Base-by-base conservation (phyloP, 2,329 filamentous ascomycete genomes). In the Fusarium sp. region DNA sequence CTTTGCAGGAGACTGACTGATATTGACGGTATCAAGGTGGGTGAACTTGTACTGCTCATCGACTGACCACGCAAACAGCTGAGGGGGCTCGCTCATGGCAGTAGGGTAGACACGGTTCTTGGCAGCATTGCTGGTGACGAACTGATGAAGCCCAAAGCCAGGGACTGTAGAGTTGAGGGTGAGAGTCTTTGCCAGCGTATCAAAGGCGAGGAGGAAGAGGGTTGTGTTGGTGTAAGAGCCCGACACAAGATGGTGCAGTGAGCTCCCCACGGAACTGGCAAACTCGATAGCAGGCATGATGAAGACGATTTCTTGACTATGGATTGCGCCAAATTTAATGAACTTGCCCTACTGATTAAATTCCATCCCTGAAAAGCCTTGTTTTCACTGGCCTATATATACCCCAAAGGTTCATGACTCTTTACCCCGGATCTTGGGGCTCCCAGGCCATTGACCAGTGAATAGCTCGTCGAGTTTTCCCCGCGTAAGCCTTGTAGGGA, bases 211-310 rank as follows among this genome's bases (percentile, higher is more conserved):
- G 11, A 53, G 53, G 6, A 56, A 56, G 0, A 56, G 47, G 5
- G 53, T 56, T 7, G 20, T 56, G 37, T 53, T 56, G 14, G 53
- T 53, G 15, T 43, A 56, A 15, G 53, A 56, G 5, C 53, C 53
- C 6, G 53, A 32, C 28, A 52, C 22, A 13, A 56, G 28, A 15
- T 56, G 53, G 20, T 56, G 53, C 15, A 56, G 6, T 6, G 46
- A 40, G 53, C 37, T 43, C 22, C 46, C 53, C 15, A 15, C 15
- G 1, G 46, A 56, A 28, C 30, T 53, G 5, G n/a, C 46, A 15
- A 52, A 43, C 17, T 53, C 37, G 0, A 56, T 40, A 20, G 53
- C 46, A 15, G 53, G 46, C 53, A 52, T 56, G n/a, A 3, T 52
- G 9, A 43, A 17, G 7, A 33, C 3, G 24, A 15, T n/a, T 9